Percentiles rank a stretch among this genome's conserved stretches.
phyloP scores from a whole-genome alignment of 2,329 filamentous ascomycete genomes.

The Knoxdaviesia proteae region DNA sequence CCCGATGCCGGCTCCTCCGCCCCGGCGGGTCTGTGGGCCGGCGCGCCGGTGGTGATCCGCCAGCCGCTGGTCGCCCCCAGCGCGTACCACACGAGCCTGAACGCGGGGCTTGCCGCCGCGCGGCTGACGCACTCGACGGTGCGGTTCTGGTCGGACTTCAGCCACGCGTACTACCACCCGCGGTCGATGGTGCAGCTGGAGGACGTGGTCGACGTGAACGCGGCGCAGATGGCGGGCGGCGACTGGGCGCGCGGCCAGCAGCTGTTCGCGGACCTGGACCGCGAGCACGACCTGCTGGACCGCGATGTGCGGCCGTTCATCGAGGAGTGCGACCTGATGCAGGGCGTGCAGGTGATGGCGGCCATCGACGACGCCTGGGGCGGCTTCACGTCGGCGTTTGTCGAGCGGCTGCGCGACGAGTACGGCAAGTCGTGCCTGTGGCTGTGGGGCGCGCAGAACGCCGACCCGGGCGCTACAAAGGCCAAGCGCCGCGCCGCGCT shows the following conservation, averaged over 20 bases:
- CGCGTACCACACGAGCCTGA: slow-evolving; percentile 61
- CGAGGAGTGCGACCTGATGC: slow-evolving; percentile 84
- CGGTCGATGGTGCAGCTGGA: slow-evolving; percentile 69
- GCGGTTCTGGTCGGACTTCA: slow-evolving; percentile 96
- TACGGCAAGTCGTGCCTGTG: slow-evolving; percentile 74
- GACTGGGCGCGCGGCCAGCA: slow-evolving; percentile 57
- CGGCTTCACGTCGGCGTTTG: slow-evolving; percentile 51
- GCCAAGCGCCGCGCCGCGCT: slow-evolving; percentile 29
- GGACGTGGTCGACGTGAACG: slow-evolving; percentile 61
- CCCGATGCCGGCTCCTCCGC: slow-evolving; percentile 8
- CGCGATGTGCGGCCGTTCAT: slow-evolving; percentile 74
- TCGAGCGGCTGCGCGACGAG: slow-evolving; percentile 69
- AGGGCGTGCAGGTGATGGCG: slow-evolving; percentile 62
- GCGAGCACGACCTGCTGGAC: slow-evolving; percentile 71
- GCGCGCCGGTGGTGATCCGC: slow-evolving; percentile 45
- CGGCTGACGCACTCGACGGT: slow-evolving; percentile 48
- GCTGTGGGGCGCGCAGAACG: slow-evolving; percentile 64
- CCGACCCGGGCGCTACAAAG: slow-evolving; percentile 5
- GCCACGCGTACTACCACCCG: slow-evolving; percentile 79
- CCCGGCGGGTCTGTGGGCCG: slow-evolving; percentile 9
- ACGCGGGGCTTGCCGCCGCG: slow-evolving; percentile 44
- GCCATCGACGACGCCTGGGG: slow-evolving; percentile 63
- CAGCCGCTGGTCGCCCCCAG: slow-evolving; percentile 46
- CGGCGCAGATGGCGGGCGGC: slow-evolving; percentile 67
- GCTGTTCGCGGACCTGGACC: slow-evolving; percentile 51